Evolutionary conservation across 1,139 yeast species (phyloP), one percentile per base, ranked within the genome.

Genomic region (Lodderomyces parapsilosis): DNA sequence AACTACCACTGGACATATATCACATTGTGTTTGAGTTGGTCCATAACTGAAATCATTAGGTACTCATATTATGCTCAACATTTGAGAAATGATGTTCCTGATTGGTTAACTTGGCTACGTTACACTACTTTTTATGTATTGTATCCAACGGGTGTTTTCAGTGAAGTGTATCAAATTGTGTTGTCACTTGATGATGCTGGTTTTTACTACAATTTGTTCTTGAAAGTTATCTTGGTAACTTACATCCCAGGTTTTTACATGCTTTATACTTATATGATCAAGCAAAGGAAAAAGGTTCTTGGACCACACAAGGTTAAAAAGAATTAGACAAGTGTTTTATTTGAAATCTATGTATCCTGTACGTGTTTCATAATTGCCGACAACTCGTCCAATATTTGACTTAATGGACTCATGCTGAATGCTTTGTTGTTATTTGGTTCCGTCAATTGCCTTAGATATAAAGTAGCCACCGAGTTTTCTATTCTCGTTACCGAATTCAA

Each of bases 111-210:
- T 22, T 80, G 85, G 77, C 68, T 89, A 53, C 78, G 99, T 59
- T 93, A 91, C 71, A 85, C 87, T 49, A 72, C 91, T 23, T 93
- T 93, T 64, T 78, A 79, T 55, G 79, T 89, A 2, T 73, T 93
- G 54, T 93, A 93, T 58, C 99, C 99, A 19, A 65, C 87, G 28
- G 99, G 99, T 5, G 97, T 93, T 14, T 80, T 86, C 4, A 82
- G 94, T 48, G 99, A 93, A 61, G 74, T 88, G 51, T 58, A 73
- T 41, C 80, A 90, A 66, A 76, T 89, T 49, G 82, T 80, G 62
- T 66, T 81, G 47, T 82, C 95, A 0, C 71, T 89, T 40, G 77
- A 72, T 30, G 80, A 78, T 42, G 96, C 96, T 11, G 74, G 70
- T 34, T 68, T 60, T 15, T 66, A 73, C 64, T 81, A 78, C 62